Evolutionary conservation across 495 filamentous ascomycete species (phyloP), one percentile per base, ranked within the genome.

Genomic region (Penicillium silybi): DNA sequence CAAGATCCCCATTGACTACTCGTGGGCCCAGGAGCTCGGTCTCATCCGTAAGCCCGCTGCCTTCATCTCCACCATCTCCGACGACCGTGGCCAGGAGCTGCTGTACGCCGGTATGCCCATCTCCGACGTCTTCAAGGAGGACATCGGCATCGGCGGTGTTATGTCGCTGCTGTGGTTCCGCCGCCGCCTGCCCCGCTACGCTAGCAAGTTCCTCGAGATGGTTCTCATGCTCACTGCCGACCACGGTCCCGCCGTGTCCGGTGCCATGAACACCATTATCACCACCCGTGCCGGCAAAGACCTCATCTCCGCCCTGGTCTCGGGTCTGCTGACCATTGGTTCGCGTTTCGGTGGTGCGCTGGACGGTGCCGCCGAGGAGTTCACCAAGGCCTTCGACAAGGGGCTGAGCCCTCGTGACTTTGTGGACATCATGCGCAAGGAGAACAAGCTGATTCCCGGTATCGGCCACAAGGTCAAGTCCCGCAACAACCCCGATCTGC

Each of bases 191-290:
- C 93, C 93, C 56, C 79, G 88, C 61, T 97, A 96, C 67, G 95
- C 93, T 62, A 90, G 90, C 80, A 95, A 93, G 79, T 98, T 98
- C 84, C 76, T 98, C 58, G 93, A 98, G 82, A 98, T 98, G 93
- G 95, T 98, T 59, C 91, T 98, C 71, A 98, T 98, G 93, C 84
- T 98, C 68, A 98, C 93, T 63, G 93, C 93, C 61, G 93, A 98
- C 68, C 93, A 98, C 84, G 93, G 93, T 74, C 93, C 93, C 39
- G 93, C 93, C 65, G 93, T 98, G 54, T 98, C 93, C 58, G 93
- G 93, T 78, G 93, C 93, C 63, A 98, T 98, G 93, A 98, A 98
- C 85, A 98, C 93, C 57, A 98, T 98, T 74, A 97, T 98, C 72
- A 98, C 93, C 48, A 98, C 93, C 41, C 87, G 93, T 84, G 93